Base-by-base conservation (phyloP, 208 protist species). In the Crithidia brevicula region DNA sequence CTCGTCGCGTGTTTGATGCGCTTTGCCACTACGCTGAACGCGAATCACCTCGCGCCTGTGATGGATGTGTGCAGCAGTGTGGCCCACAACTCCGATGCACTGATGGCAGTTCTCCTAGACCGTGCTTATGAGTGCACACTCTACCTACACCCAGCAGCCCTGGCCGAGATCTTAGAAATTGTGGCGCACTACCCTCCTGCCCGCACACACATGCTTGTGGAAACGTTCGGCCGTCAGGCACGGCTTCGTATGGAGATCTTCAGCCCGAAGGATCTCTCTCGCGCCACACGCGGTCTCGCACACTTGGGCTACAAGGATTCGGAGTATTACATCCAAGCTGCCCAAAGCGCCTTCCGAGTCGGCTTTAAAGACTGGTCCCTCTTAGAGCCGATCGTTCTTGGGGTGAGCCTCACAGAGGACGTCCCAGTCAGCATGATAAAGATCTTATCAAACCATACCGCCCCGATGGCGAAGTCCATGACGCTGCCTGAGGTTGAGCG, bases 41-140 rank as follows among this genome's bases (percentile, higher is more conserved):
- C 81, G 20, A 56, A 76, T 2, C 74, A 91, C 62, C 78, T 96
- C 30, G 77, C 82, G 6, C 66, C 85, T 1, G 82, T 96, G 13
- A 90, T 94, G 72, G 91, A 96, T 34, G 83, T 96, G 25, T 96
- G 91, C 74, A 94, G 88, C 69, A 64, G 68, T 2, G 77, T 87
- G 1, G 53, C 82, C 16, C 67, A 87, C 65, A 71, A 79, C 62
- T 86, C 85, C 7, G 80, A 88, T 36, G 49, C 22, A 0, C 73
- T 96, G 15, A 96, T 96, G 91, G 53, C 53, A 25, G 34, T 50
- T 8, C 56, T 96, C 22, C 74, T 96, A 34, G 77, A 84, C 51
- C 86, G 91, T 34, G 76, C 78, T 1, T 56, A 64, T 51, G 88
- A 96, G 75, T 91, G 84, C 67, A 77, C 79, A 2, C 86, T 78